These are phyloP conservation scores for Knoxia roxburghii DNA, from an alignment of 257 asterid genomes.

Conservation along the genomic window DNA sequence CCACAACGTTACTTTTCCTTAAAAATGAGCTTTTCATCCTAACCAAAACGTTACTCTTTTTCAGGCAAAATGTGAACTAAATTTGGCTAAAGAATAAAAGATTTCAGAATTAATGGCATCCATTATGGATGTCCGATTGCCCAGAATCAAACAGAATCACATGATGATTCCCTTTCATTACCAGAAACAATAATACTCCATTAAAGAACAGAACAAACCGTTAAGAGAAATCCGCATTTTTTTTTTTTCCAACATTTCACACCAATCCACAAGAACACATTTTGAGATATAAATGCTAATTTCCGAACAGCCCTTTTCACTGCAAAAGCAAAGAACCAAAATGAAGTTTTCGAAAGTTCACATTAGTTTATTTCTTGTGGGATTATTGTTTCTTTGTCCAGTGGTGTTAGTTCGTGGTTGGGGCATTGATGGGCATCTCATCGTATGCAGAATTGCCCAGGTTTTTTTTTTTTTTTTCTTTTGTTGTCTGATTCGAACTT, in stretches of 20 bases:
- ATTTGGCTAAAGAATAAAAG: background rate
- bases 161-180: background rate
- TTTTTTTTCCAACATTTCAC: background rate
- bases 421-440: slow-evolving; percentile 85
- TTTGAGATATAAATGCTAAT: background rate
- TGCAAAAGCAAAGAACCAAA: slow-evolving; percentile 7
- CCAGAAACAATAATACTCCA: no score
- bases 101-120: background rate
- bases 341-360: slow-evolving; percentile 30
- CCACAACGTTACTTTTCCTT: slow-evolving; percentile 8
- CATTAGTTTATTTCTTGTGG: slow-evolving; percentile 17
- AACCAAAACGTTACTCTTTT: background rate
- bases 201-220: no score
- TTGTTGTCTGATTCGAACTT: background rate
- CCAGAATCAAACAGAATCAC: background rate
- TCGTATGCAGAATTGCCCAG: slow-evolving; percentile 71
- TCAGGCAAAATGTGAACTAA: slow-evolving; percentile 1
- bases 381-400: slow-evolving; percentile 32
- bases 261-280: background rate
- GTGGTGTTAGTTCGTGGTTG: slow-evolving; percentile 41
- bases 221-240: no score
- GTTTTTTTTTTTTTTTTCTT: slow-evolving; percentile 22
- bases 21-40: background rate
- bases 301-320: background rate
- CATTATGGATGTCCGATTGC: background rate